Percentiles rank a stretch among this genome's conserved stretches.
Evolutionary conservation across 371 early-diverging fungal species (phyloP).

Genomic region (Mortierella polycephala): DNA sequence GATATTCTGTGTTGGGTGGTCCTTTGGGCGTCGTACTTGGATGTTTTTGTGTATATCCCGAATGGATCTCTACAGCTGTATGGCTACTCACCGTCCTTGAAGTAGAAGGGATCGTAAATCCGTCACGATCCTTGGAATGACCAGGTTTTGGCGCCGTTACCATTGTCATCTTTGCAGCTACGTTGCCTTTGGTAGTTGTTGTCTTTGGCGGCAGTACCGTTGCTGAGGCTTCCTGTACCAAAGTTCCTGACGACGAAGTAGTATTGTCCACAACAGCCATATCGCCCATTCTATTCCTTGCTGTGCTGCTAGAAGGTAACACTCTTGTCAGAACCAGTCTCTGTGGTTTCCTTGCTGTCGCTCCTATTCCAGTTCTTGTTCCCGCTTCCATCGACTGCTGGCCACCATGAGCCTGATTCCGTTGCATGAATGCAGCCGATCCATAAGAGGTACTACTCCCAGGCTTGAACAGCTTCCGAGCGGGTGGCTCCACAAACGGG

Average conservation of each 20-base stretch:
- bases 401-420: background rate
- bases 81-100: background rate
- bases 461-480: conserved; percentile 24
- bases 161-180: background rate
- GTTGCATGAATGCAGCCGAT: background rate
- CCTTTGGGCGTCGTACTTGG: conserved; percentile 37
- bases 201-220: background rate
- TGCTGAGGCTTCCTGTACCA: background rate
- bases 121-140: background rate
- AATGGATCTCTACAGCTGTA: background rate
- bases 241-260: background rate
- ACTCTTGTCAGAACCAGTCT: conserved; percentile 35
- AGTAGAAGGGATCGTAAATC: background rate
- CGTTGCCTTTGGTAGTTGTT: background rate
- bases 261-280: background rate
- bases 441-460: background rate
- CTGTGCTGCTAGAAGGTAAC: conserved; percentile 15
- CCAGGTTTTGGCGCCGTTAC: too few relatives aligned
- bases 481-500: conserved; percentile 30
- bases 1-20: conserved; percentile 30
- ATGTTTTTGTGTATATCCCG: background rate
- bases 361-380: background rate
- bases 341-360: conserved; percentile 11
- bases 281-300: background rate
- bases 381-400: too few relatives aligned